These are phyloP conservation scores for Calamus simplicifolius DNA, from an alignment of 176 grass and related monocot genomes.

Conservation along the genomic window DNA sequence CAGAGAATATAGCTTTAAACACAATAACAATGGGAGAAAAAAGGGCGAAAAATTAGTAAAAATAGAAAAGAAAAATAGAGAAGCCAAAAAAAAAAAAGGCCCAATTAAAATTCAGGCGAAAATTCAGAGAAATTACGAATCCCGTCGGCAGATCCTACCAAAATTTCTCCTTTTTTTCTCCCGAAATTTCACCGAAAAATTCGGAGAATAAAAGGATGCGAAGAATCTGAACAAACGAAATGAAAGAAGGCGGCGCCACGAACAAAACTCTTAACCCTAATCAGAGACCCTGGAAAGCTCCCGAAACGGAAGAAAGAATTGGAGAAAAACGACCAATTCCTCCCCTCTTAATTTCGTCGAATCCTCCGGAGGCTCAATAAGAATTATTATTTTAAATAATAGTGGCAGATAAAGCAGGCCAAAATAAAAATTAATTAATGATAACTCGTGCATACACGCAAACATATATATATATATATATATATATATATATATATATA, in stretches of 20 bases:
- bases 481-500: too few species aligned
- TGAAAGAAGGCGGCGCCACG: slow-evolving; percentile 4
- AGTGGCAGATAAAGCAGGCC: slow-evolving; percentile 67
- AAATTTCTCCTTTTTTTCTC: slow-evolving; percentile 8
- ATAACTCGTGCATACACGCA: too few species aligned
- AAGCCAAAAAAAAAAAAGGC: slow-evolving; percentile 12
- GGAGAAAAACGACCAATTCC: slow-evolving; percentile 11
- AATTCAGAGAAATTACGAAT: slow-evolving; percentile 13
- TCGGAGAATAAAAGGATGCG: slow-evolving; percentile 14
- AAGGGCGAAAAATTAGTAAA: not conserved
- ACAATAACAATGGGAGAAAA: slow-evolving; percentile 12
- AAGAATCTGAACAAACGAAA: slow-evolving; percentile 17
- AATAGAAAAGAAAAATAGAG: not conserved
- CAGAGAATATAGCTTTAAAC: slow-evolving; percentile 26
- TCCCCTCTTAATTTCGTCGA: slow-evolving; percentile 16
- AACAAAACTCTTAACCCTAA: too few species aligned
- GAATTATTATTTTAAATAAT: slow-evolving; percentile 29
- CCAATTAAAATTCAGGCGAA: slow-evolving; percentile 10
- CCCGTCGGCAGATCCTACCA: slow-evolving; percentile 5
- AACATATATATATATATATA: too few species aligned
- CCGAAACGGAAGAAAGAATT: too few species aligned
- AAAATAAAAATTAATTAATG: not conserved
- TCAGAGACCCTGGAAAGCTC: too few species aligned
- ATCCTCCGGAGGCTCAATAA: not conserved
- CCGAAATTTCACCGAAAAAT: slow-evolving; percentile 20